Percentiles rank a stretch among this genome's conserved stretches.
These are phyloP conservation scores for Adansonia digitata DNA, from an alignment of 345 rosid species.

Conservation along the genomic window DNA sequence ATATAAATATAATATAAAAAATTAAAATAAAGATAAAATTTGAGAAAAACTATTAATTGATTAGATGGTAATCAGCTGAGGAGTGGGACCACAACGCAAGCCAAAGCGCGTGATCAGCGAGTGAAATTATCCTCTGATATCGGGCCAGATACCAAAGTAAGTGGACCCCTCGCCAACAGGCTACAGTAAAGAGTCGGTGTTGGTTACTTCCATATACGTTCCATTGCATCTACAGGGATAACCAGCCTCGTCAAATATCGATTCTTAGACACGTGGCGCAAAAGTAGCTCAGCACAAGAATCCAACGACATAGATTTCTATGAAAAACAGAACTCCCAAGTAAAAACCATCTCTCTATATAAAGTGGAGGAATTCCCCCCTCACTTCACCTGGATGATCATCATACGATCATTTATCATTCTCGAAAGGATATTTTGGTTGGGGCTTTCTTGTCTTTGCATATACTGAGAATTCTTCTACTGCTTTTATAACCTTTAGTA, in stretches of 20 bases:
- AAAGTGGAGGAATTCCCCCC: background rate
- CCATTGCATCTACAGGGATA: background rate
- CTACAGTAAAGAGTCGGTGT: background rate
- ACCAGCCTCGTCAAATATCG: background rate
- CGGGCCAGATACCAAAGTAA: background rate
- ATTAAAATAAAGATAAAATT: no score
- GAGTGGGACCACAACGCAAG: background rate
- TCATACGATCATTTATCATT: no score
- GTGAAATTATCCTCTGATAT: background rate
- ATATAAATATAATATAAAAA: no score
- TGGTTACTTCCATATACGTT: background rate
- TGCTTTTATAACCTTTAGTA: background rate
- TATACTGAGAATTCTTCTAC: background rate
- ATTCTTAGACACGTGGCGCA: conserved; percentile 6
- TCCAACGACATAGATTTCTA: conserved; percentile 2
- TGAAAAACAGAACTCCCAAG: background rate
- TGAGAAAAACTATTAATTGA: no score
- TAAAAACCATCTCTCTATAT: background rate
- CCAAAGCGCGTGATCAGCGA: background rate
- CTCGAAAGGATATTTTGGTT: background rate
- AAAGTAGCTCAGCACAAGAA: background rate
- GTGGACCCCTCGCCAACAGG: background rate
- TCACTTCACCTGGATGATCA: no score
- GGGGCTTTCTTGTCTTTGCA: background rate
- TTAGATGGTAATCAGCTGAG: no score